Base-by-base conservation (phyloP, 371 early-diverging fungal genomes). In the Umbelopsis sp. region DNA sequence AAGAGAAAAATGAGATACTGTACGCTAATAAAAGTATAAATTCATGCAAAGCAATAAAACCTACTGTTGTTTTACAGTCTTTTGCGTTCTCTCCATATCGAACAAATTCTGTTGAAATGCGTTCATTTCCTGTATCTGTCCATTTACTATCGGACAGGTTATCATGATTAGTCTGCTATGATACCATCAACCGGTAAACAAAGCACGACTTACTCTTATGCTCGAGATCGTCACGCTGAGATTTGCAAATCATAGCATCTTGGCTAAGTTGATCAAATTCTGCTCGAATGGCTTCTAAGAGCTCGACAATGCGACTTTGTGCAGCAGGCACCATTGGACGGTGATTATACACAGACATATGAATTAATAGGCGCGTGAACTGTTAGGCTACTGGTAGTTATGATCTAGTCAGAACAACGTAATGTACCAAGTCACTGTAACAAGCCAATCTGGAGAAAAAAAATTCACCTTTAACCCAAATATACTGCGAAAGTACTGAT, bases 151-250 rank as follows among this genome's bases (percentile, higher is more conserved):
- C 46, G 32, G n/a, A 18, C 32, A 63, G 16, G 18, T 57, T 29
- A 29, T 29, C 18, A n/a, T 35, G 0, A 57, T 35, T 29, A 35
- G 16, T 35, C 16, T 6, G 4, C 1, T 35, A 25, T 24, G 16
- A 35, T 11, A 32, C 29, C 22, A 14, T 16, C 37, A 12, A 35
- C 22, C 29, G 8, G 18, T 5, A 1, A 11, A 8, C 18, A 25
- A 22, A 4, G 12, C 11, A 16, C 20, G 37, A 14, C 87, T 78
- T 89, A 94, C 95, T 86, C 79, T 94, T 92, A 70, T 93, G 93
- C 76, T 96, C 97, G 74, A 90, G 89, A 64, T 96, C 97, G 72
- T 96, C 96, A 65, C 94, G 82, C 78, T 95, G 94, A 37, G 86
- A 80, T 76, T 92, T 92, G 78, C 79, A 90, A 37, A 88, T 75